Evolutionary conservation across 2,329 filamentous ascomycete genomes (phyloP), one percentile per base, ranked within the genome.

Genomic region (Aspergillus ibericus): DNA sequence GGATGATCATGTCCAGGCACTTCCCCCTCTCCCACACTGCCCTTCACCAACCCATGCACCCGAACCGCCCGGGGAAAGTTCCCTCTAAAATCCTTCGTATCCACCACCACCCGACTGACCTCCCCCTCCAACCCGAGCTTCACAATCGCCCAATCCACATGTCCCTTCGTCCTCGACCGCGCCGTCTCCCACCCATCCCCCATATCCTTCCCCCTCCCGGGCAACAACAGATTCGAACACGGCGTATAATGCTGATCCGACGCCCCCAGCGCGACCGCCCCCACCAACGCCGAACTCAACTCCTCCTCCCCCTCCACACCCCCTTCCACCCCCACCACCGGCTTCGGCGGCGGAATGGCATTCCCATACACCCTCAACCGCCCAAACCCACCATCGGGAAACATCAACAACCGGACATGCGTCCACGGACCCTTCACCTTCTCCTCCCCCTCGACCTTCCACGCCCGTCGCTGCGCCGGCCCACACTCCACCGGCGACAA

Each of bases 121-220:
- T 68, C 70, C 1, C 75, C 77, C n/a, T 70, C 68, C 16, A 78
- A 55, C 8, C 77, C 77, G 25, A 79, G 67, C 56, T 70, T 70
- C 54, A 76, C 60, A 56, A 78, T 74, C 0, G 71, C 76, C 77
- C 77, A 78, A 65, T 79, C 77, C 8, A 74, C 72, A 60, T 79
- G 76, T 15, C 72, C 73, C n/a, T 69, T 66, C 1, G 63, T 66
- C 16, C 77, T 70, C 36, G 73, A 76, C 20, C 77, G 70, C 9
- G 74, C 72, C 4, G 77, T 79, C 62, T 78, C 77, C 77, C 77
- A 79, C 1, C 77, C 77, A 60, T 79, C 77, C 10, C 77, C 76
- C 77, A 78, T 79, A 54, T 79, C 72, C 64, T 75, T 72, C 8
- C 77, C 77, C 8, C 77, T 70, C n/a, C 76, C 77, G 12, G 77